Percentiles rank a stretch among this genome's conserved stretches.
phyloP scores from a whole-genome alignment of 1,284 basidiomycete species.

The Leccinum huronense region DNA sequence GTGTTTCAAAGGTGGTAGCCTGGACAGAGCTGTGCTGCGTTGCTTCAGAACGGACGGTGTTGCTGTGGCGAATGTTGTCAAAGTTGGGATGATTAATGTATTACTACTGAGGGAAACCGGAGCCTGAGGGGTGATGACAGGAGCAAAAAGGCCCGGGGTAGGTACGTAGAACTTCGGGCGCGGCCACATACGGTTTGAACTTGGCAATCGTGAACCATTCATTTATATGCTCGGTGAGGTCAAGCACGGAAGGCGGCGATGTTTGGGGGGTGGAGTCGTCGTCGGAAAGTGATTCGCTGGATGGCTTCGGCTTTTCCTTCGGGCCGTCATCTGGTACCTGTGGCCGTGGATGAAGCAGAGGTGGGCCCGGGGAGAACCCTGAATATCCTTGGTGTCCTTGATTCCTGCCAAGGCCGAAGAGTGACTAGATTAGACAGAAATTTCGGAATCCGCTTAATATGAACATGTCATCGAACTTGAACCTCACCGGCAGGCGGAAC shows the following conservation, averaged over 20 bases:
- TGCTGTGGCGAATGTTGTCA: background rate
- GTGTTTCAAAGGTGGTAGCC: background rate
- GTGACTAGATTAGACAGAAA: constrained; percentile 1
- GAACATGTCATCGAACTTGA: background rate
- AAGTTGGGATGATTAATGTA: background rate
- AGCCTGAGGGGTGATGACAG: background rate
- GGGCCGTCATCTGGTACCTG: background rate
- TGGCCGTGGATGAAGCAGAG: background rate
- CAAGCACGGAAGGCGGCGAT: background rate
- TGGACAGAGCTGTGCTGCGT: background rate
- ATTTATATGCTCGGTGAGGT: background rate
- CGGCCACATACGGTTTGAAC: background rate
- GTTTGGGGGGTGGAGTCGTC: background rate
- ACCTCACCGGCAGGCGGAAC: background rate
- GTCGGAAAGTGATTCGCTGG: background rate
- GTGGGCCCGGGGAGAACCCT: background rate
- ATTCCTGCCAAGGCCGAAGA: background rate
- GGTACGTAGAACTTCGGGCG: background rate
- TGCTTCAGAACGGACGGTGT: background rate
- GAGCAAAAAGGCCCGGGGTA: background rate
- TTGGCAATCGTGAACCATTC: background rate
- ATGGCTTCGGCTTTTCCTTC: background rate
- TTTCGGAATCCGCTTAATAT: background rate
- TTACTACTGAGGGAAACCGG: background rate
- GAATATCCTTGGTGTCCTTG: background rate